These are phyloP conservation scores for Chionographis japonica DNA, from an alignment of 106 monocot species.

Conservation along the genomic window DNA sequence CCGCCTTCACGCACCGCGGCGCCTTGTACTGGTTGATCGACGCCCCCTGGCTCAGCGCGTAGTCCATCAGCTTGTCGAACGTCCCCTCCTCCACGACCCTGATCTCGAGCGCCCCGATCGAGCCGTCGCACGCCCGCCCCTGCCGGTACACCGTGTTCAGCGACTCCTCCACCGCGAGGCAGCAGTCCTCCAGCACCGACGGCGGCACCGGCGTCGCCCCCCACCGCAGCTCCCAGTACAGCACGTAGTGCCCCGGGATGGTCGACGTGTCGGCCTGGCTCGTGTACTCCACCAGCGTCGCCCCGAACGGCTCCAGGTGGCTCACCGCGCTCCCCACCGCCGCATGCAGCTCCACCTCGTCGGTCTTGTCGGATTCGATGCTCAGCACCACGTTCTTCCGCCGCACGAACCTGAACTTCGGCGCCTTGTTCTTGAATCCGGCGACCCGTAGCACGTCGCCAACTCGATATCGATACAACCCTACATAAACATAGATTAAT, in stretches of 20 bases:
- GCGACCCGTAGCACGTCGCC: constrained; percentile 70
- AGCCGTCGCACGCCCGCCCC: constrained; percentile 50
- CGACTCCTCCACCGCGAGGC: constrained; percentile 68
- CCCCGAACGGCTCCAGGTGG: constrained; percentile 60
- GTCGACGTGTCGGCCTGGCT: constrained; percentile 68
- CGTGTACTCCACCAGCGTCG: constrained; percentile 67
- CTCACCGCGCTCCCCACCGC: constrained; percentile 53
- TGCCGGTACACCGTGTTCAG: constrained; percentile 86
- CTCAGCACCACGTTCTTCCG: constrained; percentile 82
- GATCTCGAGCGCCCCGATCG: constrained; percentile 83
- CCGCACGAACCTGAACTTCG: constrained; percentile 71
- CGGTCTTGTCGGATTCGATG: constrained; percentile 89
- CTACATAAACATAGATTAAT: constrained; percentile 13
- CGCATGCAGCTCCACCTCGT: constrained; percentile 77
- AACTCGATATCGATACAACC: constrained; percentile 76
- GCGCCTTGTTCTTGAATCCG: constrained; percentile 86
- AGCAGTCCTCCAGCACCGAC: constrained; percentile 76
- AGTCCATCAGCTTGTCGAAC: constrained; percentile 88
- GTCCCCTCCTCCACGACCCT: constrained; percentile 67
- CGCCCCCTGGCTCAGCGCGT: constrained; percentile 57
- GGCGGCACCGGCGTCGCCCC: constrained; percentile 38
- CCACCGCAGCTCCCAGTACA: constrained; percentile 72
- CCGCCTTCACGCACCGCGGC: constrained; percentile 61
- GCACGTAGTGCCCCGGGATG: constrained; percentile 84
- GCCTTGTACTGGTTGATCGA: constrained; percentile 96